These are phyloP conservation scores for Trypanosoma melophagium DNA, from an alignment of 208 protist genomes.

Conservation along the genomic window DNA sequence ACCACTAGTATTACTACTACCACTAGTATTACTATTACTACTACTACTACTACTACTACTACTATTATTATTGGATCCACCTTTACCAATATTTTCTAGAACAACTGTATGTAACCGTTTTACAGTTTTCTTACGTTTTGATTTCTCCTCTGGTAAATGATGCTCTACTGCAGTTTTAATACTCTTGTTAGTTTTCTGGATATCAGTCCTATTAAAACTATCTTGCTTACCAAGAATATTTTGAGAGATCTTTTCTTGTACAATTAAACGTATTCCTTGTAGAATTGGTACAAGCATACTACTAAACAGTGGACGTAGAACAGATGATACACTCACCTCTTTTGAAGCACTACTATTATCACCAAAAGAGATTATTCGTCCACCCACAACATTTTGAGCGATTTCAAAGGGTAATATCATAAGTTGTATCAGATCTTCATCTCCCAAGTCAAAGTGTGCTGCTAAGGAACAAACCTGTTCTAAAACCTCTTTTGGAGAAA, in stretches of 20 bases:
- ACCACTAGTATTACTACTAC: not conserved
- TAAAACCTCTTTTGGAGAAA: not conserved
- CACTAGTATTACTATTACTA: not conserved
- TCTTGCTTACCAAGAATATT: not conserved
- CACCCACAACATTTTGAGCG: not conserved
- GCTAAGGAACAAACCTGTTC: slow-evolving; percentile 2
- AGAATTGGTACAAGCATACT: slow-evolving; percentile 4
- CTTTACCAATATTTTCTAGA: no score
- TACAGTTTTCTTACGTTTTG: no score
- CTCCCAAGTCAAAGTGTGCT: not conserved
- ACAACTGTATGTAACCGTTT: no score
- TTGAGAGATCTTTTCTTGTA: not conserved
- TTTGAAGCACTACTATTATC: not conserved
- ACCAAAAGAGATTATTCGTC: no score
- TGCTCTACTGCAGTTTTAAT: no score
- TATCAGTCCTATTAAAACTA: not conserved
- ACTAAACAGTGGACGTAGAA: not conserved
- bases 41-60: not conserved
- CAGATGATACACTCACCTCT: not conserved
- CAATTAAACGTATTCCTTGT: not conserved
- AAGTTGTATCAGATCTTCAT: not conserved
- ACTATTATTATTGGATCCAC: no score
- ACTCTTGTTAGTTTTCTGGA: no score
- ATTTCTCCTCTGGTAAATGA: no score
- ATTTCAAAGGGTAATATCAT: slow-evolving; percentile 6